phyloP scores from a whole-genome alignment of 2,329 filamentous ascomycete genomes.

The Fusarium sp. region DNA sequence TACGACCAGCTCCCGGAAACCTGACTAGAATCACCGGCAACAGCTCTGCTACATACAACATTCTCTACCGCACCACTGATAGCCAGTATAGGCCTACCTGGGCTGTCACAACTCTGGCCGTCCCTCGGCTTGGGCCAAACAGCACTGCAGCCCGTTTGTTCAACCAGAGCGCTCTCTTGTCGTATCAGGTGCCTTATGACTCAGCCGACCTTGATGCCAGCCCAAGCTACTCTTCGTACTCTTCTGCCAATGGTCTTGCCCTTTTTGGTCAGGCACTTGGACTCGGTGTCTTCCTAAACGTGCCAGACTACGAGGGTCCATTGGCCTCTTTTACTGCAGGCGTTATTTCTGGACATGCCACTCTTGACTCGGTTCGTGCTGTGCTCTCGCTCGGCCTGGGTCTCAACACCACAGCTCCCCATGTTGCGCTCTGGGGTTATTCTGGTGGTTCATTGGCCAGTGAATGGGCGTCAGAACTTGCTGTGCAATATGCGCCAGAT shows the following conservation, averaged over 20 bases:
- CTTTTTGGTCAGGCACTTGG: slow-evolving; percentile 26
- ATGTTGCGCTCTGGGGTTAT: slow-evolving; percentile 68
- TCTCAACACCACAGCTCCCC: slow-evolving; percentile 39
- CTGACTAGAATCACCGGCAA: slow-evolving; percentile 40
- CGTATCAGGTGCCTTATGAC: slow-evolving; percentile 46
- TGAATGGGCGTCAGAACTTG: slow-evolving; percentile 67
- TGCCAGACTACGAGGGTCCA: slow-evolving; percentile 64
- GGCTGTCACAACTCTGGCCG: slow-evolving; percentile 45
- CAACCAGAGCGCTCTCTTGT: slow-evolving; percentile 38
- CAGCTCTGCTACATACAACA: slow-evolving; percentile 41
- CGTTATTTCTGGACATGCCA: slow-evolving; percentile 60
- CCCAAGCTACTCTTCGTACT: slow-evolving; percentile 40
- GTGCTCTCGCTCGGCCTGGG: slow-evolving; percentile 55
- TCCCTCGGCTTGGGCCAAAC: slow-evolving; percentile 37
- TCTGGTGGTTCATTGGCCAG: slow-evolving; percentile 68
- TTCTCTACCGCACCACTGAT: slow-evolving; percentile 47
- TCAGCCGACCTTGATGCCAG: slow-evolving; percentile 43
- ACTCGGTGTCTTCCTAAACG: slow-evolving; percentile 52
- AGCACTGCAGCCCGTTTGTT: slow-evolving; percentile 30
- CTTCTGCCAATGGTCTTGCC: not conserved
- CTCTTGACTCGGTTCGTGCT: slow-evolving; percentile 62
- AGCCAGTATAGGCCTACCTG: slow-evolving; percentile 45
- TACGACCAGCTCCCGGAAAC: slow-evolving; percentile 45
- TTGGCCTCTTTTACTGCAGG: slow-evolving; percentile 61
- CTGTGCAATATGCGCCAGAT: slow-evolving; percentile 67